A percentile compares a stretch with the other conserved stretches of the same genome.
Conservation (phyloP, 1,139 yeast genomes). For the Saccharomyces hybrid region DNA sequence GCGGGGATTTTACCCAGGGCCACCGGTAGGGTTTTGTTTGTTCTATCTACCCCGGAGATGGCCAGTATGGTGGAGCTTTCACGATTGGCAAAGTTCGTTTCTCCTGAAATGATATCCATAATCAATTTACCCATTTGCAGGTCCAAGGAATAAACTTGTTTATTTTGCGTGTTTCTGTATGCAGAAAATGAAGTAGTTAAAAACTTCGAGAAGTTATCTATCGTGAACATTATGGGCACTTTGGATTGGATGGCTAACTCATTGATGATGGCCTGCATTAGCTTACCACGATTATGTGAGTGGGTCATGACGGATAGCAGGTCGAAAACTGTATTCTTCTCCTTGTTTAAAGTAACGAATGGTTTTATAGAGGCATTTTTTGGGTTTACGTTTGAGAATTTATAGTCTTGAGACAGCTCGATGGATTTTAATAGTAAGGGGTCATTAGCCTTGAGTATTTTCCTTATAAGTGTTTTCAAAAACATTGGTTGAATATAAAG, state of each 20-base stretch:
- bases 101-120: constrained; percentile 52
- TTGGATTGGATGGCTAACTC: constrained; percentile 40
- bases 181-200: constrained; percentile 49
- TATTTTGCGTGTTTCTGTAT: constrained; percentile 54
- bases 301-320: constrained; percentile 35
- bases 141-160: constrained; percentile 51
- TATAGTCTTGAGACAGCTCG: constrained; percentile 42
- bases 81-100: constrained; percentile 35
- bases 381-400: constrained; percentile 26
- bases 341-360: constrained; percentile 35
- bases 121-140: constrained; percentile 62
- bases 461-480: constrained; percentile 52
- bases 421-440: constrained; percentile 43
- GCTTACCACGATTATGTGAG: constrained; percentile 34
- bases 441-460: constrained; percentile 50
- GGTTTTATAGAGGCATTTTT: constrained; percentile 16
- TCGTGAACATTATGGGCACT: constrained; percentile 58
- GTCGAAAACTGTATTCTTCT: constrained; percentile 40
- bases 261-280: constrained; percentile 47
- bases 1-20: constrained; percentile 50
- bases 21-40: constrained; percentile 49
- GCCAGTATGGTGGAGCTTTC: constrained; percentile 64
- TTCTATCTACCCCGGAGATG: constrained; percentile 44
- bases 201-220: constrained; percentile 70
- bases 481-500: constrained; percentile 76